Conservation (phyloP, 352 stramenopile genomes). For the Thraustotheca clavata region DNA sequence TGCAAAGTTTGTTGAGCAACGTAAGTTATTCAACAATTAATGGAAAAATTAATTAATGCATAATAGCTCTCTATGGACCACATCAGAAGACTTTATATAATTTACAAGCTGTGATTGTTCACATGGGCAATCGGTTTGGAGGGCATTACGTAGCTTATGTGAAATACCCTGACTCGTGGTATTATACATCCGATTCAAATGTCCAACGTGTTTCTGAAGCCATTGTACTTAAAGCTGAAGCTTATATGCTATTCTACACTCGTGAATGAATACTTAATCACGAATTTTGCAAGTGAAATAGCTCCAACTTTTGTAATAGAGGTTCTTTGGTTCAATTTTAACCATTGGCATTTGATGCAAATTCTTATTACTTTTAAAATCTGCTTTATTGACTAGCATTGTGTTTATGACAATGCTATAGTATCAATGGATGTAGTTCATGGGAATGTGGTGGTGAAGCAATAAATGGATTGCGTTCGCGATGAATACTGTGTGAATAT, state of each 20-base stretch:
- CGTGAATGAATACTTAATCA: conserved; percentile 15
- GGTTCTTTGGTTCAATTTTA: no score
- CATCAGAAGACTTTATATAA: conserved; percentile 35
- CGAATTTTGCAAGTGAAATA: no score
- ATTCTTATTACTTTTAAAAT: no score
- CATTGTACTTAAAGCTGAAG: conserved; percentile 61
- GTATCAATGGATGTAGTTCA: no score
- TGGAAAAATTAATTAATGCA: not conserved
- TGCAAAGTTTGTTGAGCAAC: conserved; percentile 31
- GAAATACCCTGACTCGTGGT: conserved; percentile 50
- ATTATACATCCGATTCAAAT: conserved; percentile 60
- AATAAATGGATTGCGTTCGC: no score
- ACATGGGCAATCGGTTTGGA: conserved; percentile 59
- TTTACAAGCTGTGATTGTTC: conserved; percentile 58
- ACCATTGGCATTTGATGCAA: no score
- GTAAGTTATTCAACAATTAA: conserved; percentile 5
- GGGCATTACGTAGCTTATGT: conserved; percentile 70
- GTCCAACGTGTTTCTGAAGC: conserved; percentile 50
- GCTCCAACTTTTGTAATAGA: no score
- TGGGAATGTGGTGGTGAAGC: no score
- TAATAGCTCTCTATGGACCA: conserved; percentile 23
- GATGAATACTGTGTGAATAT: not conserved
- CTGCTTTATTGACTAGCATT: no score
- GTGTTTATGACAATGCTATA: no score
- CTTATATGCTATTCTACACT: conserved; percentile 73